phyloP scores from a whole-genome alignment of 2,329 filamentous ascomycete genomes.

The Fusarium sacchari region DNA sequence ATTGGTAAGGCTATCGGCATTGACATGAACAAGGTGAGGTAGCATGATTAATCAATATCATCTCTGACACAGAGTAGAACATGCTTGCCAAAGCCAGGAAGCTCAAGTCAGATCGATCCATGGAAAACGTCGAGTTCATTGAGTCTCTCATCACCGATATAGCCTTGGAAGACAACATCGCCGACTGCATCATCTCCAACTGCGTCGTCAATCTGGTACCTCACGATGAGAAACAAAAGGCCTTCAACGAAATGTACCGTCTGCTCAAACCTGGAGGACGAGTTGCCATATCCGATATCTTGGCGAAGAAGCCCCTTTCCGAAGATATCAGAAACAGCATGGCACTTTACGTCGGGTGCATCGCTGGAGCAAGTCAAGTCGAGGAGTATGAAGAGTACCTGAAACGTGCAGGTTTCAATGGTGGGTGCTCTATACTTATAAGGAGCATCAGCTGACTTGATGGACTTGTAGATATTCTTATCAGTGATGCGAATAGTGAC shows the following conservation, averaged over 20 bases:
- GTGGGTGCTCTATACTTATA: conserved; percentile 39
- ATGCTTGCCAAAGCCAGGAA: neutral
- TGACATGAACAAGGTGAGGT: conserved; percentile 6
- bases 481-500: neutral
- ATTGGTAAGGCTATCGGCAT: neutral
- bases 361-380: conserved; percentile 65
- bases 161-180: neutral
- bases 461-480: neutral
- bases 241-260: conserved; percentile 67
- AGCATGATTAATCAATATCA: rapidly evolving
- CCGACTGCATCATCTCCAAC: conserved; percentile 64
- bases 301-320: conserved; percentile 61
- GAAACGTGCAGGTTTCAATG: conserved; percentile 58
- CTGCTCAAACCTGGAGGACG: conserved; percentile 67
- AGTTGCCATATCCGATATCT: conserved; percentile 68
- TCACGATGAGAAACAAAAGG: conserved; percentile 58
- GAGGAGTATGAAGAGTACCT: conserved; percentile 64
- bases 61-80: neutral
- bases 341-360: conserved; percentile 68
- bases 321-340: conserved; percentile 59
- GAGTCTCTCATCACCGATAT: neutral
- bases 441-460: neutral
- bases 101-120: neutral
- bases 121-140: neutral
- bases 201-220: conserved; percentile 71